Evolutionary conservation across 805 yeast genomes (phyloP), one percentile per base, ranked within the genome.

Genomic region (Sugiyamaella mastotermitis): DNA sequence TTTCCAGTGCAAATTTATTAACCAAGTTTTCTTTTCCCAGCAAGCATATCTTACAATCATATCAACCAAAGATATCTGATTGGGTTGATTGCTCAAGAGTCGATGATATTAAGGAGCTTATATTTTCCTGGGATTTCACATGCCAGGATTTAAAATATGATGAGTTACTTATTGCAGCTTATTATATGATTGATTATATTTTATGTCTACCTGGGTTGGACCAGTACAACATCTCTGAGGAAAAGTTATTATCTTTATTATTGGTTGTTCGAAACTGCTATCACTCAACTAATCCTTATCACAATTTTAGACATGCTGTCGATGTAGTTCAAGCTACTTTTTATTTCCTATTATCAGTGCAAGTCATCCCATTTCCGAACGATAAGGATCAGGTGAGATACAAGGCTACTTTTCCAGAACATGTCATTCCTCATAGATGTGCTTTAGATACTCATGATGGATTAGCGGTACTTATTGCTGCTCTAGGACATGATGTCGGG

Each of bases 401-500:
- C 10, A 29, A 35, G 27, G 9, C 11, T 8, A 20, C 31, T 16
- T 10, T 7, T 11, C 33, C 19, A 16, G 15, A 28, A 28, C 9
- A n/a, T n/a, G n/a, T n/a, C n/a, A n/a, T n/a, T n/a, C n/a, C n/a
- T n/a, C n/a, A 6, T 19, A n/a, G 11, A 7, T 5, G 26, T 2
- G 33, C 26, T 16, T 27, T 60, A 28, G 37, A 54, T 14, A 69
- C 62, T 40, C 50, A 56, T 21, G 80, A 80, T 48, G 66, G 71
- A 2, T 61, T 83, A 33, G 74, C 82, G 1, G 61, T 86, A 19
- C 69, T 84, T 23, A 65, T 88, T 9, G 83, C 95, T 0, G 92
- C 95, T 1, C 62, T 88, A 30, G 97, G 97, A 37, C 98, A 92
- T 62, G 98, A 92, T 59, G 77, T 84, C 22, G 95, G 96, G 16